Percentiles rank a stretch among this genome's conserved stretches.
These are phyloP conservation scores for Silene noctiflora DNA, from an alignment of 179 eudicot species.

Conservation along the genomic window DNA sequence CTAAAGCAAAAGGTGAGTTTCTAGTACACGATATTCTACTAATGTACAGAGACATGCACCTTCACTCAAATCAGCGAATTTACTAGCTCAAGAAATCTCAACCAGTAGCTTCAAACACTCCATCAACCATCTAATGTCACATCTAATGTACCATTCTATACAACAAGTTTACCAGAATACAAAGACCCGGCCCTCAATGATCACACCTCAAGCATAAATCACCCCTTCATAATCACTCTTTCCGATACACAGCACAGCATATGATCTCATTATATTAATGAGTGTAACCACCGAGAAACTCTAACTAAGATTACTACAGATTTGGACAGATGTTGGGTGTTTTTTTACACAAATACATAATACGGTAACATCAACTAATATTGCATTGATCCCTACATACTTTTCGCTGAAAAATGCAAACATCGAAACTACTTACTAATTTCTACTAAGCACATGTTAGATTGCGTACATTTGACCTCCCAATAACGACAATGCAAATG, in stretches of 20 bases:
- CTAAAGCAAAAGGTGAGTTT: too few relatives aligned
- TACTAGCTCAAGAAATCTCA: too few relatives aligned
- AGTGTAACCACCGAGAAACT: not conserved
- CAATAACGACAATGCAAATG: not conserved
- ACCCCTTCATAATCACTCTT: not conserved
- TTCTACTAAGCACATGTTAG: not conserved
- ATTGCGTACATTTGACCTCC: not conserved
- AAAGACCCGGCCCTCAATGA: not conserved
- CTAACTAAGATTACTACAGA: not conserved
- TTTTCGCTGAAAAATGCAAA: not conserved
- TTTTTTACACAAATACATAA: not conserved
- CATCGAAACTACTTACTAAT: not conserved
- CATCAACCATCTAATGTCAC: not conserved
- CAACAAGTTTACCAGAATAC: not conserved
- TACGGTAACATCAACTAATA: too few relatives aligned
- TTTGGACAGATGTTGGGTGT: not conserved
- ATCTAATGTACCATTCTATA: constrained; percentile 3
- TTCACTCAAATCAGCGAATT: too few relatives aligned
- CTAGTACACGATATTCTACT: too few relatives aligned
- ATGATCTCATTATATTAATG: not conserved
- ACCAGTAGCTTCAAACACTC: not conserved
- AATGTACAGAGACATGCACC: too few relatives aligned
- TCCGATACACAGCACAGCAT: not conserved
- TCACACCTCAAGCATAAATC: not conserved
- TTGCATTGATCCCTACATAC: too few relatives aligned